These are phyloP conservation scores for Entomortierella lignicola DNA, from an alignment of 192 early-diverging fungal genomes.

Conservation along the genomic window DNA sequence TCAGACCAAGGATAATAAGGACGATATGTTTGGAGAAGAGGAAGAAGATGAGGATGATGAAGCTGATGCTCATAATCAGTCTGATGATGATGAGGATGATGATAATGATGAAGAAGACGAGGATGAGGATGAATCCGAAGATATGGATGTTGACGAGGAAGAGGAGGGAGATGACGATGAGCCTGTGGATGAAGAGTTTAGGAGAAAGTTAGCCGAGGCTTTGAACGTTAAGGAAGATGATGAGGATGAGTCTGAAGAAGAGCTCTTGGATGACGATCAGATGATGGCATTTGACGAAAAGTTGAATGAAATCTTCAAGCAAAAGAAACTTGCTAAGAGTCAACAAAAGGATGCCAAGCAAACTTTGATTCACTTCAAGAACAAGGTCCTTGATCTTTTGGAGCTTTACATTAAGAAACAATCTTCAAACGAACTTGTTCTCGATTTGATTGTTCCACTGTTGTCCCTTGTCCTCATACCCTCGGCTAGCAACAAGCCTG, in stretches of 20 bases:
- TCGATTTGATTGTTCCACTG: conserved; percentile 78
- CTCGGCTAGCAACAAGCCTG: conserved; percentile 68
- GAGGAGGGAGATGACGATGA: conserved; percentile 64
- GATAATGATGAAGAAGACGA: conserved; percentile 57
- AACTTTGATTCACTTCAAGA: conserved; percentile 88
- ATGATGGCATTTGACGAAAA: conserved; percentile 94
- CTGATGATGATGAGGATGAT: conserved; percentile 56
- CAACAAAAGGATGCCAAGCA: conserved; percentile 87
- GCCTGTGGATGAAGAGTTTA: conserved; percentile 81
- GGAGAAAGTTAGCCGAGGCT: conserved; percentile 76
- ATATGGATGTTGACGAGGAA: conserved; percentile 63
- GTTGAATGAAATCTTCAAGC: conserved; percentile 90
- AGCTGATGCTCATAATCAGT: conserved; percentile 57
- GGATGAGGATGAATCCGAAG: conserved; percentile 58
- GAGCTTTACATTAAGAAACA: conserved; percentile 80
- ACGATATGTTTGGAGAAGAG: conserved; percentile 65
- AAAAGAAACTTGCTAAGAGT: conserved; percentile 81
- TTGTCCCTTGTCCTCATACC: conserved; percentile 68
- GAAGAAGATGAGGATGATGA: conserved; percentile 66
- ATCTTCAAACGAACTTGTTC: conserved; percentile 74
- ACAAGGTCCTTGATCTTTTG: conserved; percentile 86
- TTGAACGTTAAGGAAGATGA: conserved; percentile 67
- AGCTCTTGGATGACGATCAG: conserved; percentile 81
- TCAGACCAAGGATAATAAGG: conserved; percentile 54
- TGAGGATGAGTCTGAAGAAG: conserved; percentile 68